These are phyloP conservation scores for Helotiales sp. DNA, from an alignment of 2,329 filamentous ascomycete species.

Conservation along the genomic window DNA sequence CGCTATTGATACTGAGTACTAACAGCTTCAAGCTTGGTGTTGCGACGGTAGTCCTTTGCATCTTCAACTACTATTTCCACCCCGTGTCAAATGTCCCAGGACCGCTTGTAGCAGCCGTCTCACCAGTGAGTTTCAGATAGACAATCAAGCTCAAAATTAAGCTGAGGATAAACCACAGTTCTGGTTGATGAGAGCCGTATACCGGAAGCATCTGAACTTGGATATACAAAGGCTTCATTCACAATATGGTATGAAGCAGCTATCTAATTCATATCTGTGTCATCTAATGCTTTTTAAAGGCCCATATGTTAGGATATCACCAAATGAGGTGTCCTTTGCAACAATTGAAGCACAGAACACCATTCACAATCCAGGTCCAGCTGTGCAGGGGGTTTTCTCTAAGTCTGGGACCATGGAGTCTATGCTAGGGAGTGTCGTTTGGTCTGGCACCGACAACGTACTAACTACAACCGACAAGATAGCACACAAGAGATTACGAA, in stretches of 20 bases:
- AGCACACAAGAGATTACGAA: not conserved
- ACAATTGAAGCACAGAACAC: not conserved
- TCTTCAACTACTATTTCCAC: not conserved
- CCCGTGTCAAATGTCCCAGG: not conserved
- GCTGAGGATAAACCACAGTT: not conserved
- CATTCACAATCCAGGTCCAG: not conserved
- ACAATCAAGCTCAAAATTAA: not conserved
- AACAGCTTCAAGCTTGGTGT: not conserved
- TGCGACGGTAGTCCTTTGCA: not conserved
- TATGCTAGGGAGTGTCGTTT: not conserved
- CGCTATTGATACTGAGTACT: not conserved
- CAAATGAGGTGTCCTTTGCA: not conserved
- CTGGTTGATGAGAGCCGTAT: not conserved
- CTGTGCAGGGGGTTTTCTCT: not conserved
- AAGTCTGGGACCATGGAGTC: not conserved
- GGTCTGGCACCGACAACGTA: not conserved
- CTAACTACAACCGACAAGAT: not conserved
- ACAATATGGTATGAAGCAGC: not conserved
- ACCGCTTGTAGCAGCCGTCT: not conserved
- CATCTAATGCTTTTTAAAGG: not conserved
- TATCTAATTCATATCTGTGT: not conserved
- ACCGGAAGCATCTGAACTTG: not conserved
- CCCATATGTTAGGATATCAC: not conserved
- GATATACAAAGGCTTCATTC: not conserved
- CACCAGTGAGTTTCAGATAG: not conserved